Conservation (phyloP, 202 grass and related monocot genomes). For the Tripidium arundinaceum region DNA sequence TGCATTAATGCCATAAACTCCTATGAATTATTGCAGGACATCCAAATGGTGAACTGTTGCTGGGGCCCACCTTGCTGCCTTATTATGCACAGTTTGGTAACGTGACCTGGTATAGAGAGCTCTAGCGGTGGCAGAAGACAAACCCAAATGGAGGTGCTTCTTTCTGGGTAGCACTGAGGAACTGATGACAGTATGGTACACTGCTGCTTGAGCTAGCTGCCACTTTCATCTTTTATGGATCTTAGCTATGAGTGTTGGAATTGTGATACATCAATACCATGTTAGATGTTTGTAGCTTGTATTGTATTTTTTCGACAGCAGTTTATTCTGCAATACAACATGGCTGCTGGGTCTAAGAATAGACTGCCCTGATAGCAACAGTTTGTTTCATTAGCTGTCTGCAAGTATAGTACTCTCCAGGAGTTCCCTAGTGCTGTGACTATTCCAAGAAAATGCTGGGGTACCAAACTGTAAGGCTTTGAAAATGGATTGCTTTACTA, state of each 20-base stretch:
- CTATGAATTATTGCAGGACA: not conserved
- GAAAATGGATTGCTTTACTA: not conserved
- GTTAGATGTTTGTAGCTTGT: conserved; percentile 23
- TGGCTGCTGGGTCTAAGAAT: not conserved
- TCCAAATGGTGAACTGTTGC: no score
- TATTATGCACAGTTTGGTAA: conserved; percentile 10
- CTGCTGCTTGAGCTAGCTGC: no score
- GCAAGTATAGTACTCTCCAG: not conserved
- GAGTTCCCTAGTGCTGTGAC: not conserved
- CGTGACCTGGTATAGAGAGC: not conserved
- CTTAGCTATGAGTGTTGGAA: conserved; percentile 15
- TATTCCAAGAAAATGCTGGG: not conserved
- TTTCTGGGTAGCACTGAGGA: not conserved
- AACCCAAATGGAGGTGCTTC: conserved; percentile 15
- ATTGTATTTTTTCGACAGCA: not conserved
- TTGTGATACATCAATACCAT: not conserved
- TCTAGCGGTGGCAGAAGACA: conserved; percentile 5
- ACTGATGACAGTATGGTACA: not conserved
- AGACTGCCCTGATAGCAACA: not conserved
- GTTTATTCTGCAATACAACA: not conserved
- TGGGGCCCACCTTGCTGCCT: not conserved
- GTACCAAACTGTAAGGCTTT: not conserved
- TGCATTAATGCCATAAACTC: not conserved
- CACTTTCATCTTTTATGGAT: conserved; percentile 10
- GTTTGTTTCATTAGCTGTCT: conserved; percentile 14